Conservation (phyloP, 768 basidiomycete genomes). For the Fomitopsis serialis region DNA sequence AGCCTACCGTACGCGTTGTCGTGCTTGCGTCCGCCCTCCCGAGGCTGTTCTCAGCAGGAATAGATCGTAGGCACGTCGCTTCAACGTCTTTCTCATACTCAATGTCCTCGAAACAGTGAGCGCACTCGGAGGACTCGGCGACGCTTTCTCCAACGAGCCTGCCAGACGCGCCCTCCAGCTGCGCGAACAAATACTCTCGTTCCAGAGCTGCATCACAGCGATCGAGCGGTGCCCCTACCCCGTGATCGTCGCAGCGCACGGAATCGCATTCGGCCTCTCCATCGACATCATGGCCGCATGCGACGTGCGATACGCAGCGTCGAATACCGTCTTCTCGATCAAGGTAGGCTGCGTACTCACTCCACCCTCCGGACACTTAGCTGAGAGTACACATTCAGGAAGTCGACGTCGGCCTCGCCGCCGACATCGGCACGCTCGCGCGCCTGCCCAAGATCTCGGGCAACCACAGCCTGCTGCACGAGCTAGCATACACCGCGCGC, state of each 20-base stretch:
- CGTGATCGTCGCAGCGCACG: slow-evolving; percentile 80
- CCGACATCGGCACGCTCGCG: slow-evolving; percentile 84
- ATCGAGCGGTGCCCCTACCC: slow-evolving; percentile 70
- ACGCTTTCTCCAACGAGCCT: neutral
- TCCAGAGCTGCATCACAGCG: slow-evolving; percentile 68
- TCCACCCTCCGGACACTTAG: neutral
- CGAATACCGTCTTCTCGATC: slow-evolving; percentile 60
- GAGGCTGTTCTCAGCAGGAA: slow-evolving; percentile 77
- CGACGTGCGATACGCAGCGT: slow-evolving; percentile 73
- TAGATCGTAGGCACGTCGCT: slow-evolving; percentile 56
- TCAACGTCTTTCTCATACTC: neutral
- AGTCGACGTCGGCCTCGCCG: slow-evolving; percentile 81
- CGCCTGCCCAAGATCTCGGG: slow-evolving; percentile 73
- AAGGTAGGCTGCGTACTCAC: slow-evolving; percentile 41
- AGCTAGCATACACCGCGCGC: slow-evolving; percentile 73
- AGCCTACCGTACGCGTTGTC: slow-evolving; percentile 61
- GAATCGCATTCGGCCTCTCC: slow-evolving; percentile 68
- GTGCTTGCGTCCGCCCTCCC: slow-evolving; percentile 68
- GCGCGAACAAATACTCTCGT: slow-evolving; percentile 43
- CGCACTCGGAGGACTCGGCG: slow-evolving; percentile 6
- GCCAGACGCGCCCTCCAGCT: slow-evolving; percentile 35
- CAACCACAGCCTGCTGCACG: slow-evolving; percentile 66
- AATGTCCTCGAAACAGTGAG: slow-evolving; percentile 19
- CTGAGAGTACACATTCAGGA: no score
- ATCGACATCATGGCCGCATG: slow-evolving; percentile 73